Conservation (phyloP, 1,284 basidiomycete genomes). For the Heliocybe sulcata region DNA sequence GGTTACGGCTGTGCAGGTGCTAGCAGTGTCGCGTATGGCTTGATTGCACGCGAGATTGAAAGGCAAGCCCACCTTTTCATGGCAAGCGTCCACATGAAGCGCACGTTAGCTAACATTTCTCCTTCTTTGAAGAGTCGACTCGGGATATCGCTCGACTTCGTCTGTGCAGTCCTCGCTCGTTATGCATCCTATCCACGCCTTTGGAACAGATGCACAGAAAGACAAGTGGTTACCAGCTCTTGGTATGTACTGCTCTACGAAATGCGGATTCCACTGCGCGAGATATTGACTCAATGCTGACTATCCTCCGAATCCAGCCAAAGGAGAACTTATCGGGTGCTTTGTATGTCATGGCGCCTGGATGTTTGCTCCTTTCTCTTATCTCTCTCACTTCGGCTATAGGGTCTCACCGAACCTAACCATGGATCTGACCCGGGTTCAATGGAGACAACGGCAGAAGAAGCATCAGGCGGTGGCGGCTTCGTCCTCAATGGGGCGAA, state of each 20-base stretch:
- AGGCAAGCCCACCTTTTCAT: constrained; percentile 36
- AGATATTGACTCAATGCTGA: constrained; percentile 5
- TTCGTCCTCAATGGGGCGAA: constrained; percentile 88
- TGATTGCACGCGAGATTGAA: constrained; percentile 92
- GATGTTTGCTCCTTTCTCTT: neutral
- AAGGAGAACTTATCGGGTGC: constrained; percentile 86
- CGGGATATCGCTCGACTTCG: constrained; percentile 93
- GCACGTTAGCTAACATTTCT: neutral
- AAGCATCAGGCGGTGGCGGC: constrained; percentile 62
- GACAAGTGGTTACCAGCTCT: constrained; percentile 85
- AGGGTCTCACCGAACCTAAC: constrained; percentile 95
- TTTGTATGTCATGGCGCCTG: constrained; percentile 57
- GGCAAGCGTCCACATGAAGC: neutral
- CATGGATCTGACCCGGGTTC: constrained; percentile 91
- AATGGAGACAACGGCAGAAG: constrained; percentile 91
- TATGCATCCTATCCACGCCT: constrained; percentile 97
- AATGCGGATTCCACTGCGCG: neutral
- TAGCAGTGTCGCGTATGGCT: constrained; percentile 86
- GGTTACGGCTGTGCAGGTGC: constrained; percentile 96
- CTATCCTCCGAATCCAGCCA: constrained; percentile 37
- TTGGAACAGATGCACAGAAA: constrained; percentile 87
- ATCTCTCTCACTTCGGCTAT: neutral
- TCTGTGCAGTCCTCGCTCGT: constrained; percentile 95
- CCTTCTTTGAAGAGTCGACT: constrained; percentile 66
- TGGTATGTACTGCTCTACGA: constrained; percentile 40